Evolutionary conservation across 139 green algal species (phyloP).

Genomic region (Auxenochlorella protothecoides): DNA sequence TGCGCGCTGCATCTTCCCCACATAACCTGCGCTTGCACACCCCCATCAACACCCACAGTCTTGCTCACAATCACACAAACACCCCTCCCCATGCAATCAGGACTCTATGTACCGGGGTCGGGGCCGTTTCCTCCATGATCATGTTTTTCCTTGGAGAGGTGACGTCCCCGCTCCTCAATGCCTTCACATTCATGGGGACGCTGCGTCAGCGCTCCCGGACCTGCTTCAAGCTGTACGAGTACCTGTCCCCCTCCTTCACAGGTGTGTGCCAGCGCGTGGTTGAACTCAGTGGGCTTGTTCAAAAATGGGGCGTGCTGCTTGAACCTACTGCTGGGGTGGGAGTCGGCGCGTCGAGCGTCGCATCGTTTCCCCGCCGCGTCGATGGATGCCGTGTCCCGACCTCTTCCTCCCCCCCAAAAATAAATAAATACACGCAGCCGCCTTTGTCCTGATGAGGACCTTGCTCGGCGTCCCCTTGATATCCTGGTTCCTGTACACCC

Average conservation of each 20-base stretch:
- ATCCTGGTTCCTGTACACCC: conserved; percentile 13
- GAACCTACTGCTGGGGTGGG: no score
- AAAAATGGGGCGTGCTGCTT: not conserved
- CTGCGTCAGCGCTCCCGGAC: not conserved
- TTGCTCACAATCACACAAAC: no score
- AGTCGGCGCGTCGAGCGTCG: no score
- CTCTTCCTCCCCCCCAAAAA: not conserved
- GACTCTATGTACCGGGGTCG: no score
- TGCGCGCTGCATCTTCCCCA: not conserved
- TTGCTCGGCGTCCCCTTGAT: conserved; percentile 7
- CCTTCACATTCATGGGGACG: conserved; percentile 1
- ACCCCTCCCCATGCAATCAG: no score
- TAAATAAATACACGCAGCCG: conserved; percentile 1
- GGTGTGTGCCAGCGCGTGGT: not conserved
- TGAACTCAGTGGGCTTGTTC: not conserved
- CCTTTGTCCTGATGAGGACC: conserved; percentile 5
- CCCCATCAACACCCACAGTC: not conserved
- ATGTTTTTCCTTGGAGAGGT: conserved; percentile 16
- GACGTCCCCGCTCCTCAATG: conserved; percentile 13
- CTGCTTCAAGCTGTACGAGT: not conserved
- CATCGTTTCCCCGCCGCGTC: no score
- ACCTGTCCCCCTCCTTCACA: conserved; percentile 15
- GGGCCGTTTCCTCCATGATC: not conserved
- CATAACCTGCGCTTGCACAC: not conserved
- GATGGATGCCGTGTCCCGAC: no score